phyloP scores from a whole-genome alignment of 2,329 filamentous ascomycete species.

The Fusarium palustre region DNA sequence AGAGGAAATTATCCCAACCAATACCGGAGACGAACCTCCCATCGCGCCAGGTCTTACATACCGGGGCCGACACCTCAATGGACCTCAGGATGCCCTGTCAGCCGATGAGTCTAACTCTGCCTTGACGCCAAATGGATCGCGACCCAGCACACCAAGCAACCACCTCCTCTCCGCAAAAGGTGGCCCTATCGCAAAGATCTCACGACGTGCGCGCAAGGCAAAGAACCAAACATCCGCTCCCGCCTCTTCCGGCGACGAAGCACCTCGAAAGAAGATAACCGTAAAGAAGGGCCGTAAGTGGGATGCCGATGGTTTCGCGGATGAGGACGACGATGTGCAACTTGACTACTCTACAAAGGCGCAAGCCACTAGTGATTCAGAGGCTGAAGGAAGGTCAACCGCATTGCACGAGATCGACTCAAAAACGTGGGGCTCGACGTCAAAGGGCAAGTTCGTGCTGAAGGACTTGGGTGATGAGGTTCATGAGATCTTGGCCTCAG shows the following conservation, averaged over 20 bases:
- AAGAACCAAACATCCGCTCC: slow-evolving; percentile 74
- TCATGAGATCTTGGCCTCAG: slow-evolving; percentile 84
- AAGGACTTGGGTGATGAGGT: slow-evolving; percentile 96
- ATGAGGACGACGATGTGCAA: slow-evolving; percentile 82
- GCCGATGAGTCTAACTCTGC: slow-evolving; percentile 75
- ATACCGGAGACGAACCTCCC: slow-evolving; percentile 39
- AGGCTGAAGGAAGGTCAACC: slow-evolving; percentile 65
- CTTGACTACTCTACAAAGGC: slow-evolving; percentile 87
- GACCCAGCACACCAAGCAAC: slow-evolving; percentile 78
- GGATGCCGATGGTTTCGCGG: slow-evolving; percentile 88
- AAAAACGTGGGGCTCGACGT: slow-evolving; percentile 85
- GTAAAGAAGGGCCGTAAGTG: slow-evolving; percentile 95
- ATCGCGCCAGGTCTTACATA: slow-evolving; percentile 56
- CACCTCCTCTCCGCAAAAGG: slow-evolving; percentile 77
- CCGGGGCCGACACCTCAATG: slow-evolving; percentile 53
- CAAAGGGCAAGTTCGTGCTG: slow-evolving; percentile 91
- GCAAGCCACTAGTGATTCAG: slow-evolving; percentile 66
- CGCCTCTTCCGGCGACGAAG: slow-evolving; percentile 87
- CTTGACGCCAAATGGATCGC: slow-evolving; percentile 78
- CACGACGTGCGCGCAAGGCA: slow-evolving; percentile 79
- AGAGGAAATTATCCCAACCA: slow-evolving; percentile 52
- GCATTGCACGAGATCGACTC: slow-evolving; percentile 80
- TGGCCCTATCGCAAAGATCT: slow-evolving; percentile 81
- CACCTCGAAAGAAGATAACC: slow-evolving; percentile 72
- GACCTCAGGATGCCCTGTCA: slow-evolving; percentile 59